Conservation (phyloP, 306 rosid genomes). For the Gastrolobium villosum region DNA sequence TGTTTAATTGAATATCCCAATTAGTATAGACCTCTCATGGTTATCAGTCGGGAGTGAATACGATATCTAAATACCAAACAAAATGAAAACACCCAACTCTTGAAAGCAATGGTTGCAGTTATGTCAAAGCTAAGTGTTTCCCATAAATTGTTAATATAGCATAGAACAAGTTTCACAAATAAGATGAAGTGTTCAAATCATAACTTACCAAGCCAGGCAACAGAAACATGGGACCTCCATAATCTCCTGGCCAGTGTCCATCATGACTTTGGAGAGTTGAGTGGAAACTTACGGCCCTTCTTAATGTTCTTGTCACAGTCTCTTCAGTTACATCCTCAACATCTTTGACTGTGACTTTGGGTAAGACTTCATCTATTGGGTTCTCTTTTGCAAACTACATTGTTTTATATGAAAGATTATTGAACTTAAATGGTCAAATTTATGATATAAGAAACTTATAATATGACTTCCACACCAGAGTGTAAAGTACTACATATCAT, state of each 20-base stretch:
- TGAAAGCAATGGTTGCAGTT: neutral
- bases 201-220: conserved; percentile 84
- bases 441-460: conserved; percentile 9
- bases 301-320: conserved; percentile 59
- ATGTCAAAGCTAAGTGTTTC: neutral
- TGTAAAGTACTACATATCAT: neutral
- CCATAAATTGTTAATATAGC: conserved; percentile 16
- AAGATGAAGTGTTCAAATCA: conserved; percentile 24
- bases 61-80: conserved; percentile 10
- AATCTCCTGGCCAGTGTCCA: conserved; percentile 97
- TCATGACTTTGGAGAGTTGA: conserved; percentile 78
- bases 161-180: conserved; percentile 35
- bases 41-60: conserved; percentile 15
- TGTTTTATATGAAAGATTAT: conserved; percentile 3
- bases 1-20: conserved; percentile 48
- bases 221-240: conserved; percentile 97
- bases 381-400: conserved; percentile 73
- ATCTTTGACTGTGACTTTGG: conserved; percentile 77
- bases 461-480: conserved; percentile 10
- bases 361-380: conserved; percentile 49
- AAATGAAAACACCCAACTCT: conserved; percentile 10
- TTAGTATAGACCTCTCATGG: conserved; percentile 14
- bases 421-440: neutral
- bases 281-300: conserved; percentile 74
- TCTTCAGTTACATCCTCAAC: conserved; percentile 67